Evolutionary conservation across 2,329 filamentous ascomycete species (phyloP).

Genomic region (Diaporthe sp.): DNA sequence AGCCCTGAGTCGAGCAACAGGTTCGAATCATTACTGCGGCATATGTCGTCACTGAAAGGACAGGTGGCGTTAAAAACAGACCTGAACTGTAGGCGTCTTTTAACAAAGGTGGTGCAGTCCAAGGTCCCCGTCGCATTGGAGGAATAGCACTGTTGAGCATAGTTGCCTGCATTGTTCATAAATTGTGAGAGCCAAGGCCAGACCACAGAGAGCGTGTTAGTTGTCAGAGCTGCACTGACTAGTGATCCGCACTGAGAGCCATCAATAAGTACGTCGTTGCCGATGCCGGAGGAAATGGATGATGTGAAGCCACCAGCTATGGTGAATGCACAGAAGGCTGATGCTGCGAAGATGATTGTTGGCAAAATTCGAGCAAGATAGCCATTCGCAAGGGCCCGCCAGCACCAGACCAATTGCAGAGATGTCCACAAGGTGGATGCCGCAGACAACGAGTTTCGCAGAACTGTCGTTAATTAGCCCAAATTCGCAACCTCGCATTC

Average conservation of each 20-base stretch:
- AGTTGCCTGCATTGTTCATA: constrained; percentile 29
- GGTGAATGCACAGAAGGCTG: constrained; percentile 6
- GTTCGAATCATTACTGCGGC: constrained; percentile 22
- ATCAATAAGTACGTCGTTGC: constrained; percentile 33
- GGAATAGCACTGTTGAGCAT: constrained; percentile 45
- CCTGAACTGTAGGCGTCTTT: neutral
- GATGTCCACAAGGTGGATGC: neutral
- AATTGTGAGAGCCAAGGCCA: neutral
- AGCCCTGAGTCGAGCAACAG: constrained; percentile 35
- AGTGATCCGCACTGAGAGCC: constrained; percentile 19
- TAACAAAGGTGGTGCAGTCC: constrained; percentile 33
- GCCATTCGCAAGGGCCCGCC: neutral
- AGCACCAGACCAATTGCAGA: neutral
- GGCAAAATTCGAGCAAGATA: neutral
- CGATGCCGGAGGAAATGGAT: neutral
- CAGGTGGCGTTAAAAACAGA: constrained; percentile 38
- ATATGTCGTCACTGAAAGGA: constrained; percentile 42
- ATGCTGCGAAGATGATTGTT: neutral
- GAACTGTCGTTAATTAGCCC: neutral
- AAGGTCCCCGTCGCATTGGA: neutral
- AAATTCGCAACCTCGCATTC: too few relatives aligned
- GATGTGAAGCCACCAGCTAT: constrained; percentile 31
- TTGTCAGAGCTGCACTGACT: too few relatives aligned
- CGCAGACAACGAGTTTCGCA: constrained; percentile 4
- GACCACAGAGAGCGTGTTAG: neutral